phyloP scores from a whole-genome alignment of 1,139 yeast species.

The Spencermartinsiella ligniputridi region DNA sequence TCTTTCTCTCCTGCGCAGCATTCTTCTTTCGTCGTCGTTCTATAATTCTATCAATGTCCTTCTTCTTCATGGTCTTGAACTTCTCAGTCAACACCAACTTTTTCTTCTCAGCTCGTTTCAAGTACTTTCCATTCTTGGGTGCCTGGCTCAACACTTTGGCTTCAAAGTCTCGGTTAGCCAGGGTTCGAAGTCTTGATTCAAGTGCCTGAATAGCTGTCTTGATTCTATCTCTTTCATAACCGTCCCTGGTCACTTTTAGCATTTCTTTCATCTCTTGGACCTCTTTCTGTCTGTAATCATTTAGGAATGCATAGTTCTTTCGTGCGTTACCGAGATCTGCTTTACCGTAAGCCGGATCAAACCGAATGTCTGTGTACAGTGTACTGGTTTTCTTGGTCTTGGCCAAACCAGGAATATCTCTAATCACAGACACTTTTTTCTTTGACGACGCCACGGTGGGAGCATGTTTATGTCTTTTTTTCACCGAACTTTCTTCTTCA shows the following conservation, averaged over 20 bases:
- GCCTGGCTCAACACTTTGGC: slow-evolving; percentile 49
- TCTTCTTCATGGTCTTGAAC: slow-evolving; percentile 76
- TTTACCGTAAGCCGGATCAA: slow-evolving; percentile 84
- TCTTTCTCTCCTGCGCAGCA: slow-evolving; percentile 84
- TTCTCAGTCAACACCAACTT: slow-evolving; percentile 84
- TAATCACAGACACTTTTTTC: slow-evolving; percentile 60
- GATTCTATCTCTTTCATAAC: slow-evolving; percentile 52
- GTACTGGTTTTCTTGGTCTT: slow-evolving; percentile 37
- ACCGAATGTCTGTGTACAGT: slow-evolving; percentile 73
- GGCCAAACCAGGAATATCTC: slow-evolving; percentile 72
- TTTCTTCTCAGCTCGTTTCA: slow-evolving; percentile 75
- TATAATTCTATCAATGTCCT: slow-evolving; percentile 81
- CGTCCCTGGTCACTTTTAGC: slow-evolving; percentile 53
- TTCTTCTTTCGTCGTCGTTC: slow-evolving; percentile 93
- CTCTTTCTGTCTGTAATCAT: slow-evolving; percentile 77
- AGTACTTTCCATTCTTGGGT: slow-evolving; percentile 55
- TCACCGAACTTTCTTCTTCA: slow-evolving; percentile 17
- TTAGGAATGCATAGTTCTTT: slow-evolving; percentile 76
- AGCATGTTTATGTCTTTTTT: slow-evolving; percentile 57
- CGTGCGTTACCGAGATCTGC: slow-evolving; percentile 63
- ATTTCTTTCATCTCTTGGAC: slow-evolving; percentile 54
- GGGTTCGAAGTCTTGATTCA: slow-evolving; percentile 70
- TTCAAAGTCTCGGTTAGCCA: slow-evolving; percentile 74
- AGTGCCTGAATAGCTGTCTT: slow-evolving; percentile 42
- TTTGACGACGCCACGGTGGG: slow-evolving; percentile 73